These are phyloP conservation scores for Apiospora rasikravindrae DNA, from an alignment of 2,329 filamentous ascomycete genomes.

Conservation along the genomic window DNA sequence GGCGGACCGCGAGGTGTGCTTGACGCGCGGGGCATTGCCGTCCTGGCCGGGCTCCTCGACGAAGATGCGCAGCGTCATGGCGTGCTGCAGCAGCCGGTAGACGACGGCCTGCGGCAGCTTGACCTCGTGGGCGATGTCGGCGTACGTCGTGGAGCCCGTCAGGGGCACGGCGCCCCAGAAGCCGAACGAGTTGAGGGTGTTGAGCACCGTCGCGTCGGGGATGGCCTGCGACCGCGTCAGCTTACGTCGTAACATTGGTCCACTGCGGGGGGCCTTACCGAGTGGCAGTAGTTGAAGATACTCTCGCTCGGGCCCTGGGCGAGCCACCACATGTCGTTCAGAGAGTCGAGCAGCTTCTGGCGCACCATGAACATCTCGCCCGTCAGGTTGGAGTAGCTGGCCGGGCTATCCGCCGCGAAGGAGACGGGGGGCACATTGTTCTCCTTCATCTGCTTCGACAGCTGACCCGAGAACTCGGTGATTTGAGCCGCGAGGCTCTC, in stretches of 20 bases:
- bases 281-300: slow-evolving; percentile 51
- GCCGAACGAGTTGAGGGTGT: slow-evolving; percentile 56
- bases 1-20: slow-evolving; percentile 46
- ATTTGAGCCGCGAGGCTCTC: slow-evolving; percentile 51
- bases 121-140: slow-evolving; percentile 44
- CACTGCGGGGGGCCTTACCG: slow-evolving; percentile 34
- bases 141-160: slow-evolving; percentile 49
- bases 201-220: slow-evolving; percentile 50
- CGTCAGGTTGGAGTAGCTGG: slow-evolving; percentile 47
- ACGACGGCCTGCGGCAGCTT: slow-evolving; percentile 46
- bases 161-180: slow-evolving; percentile 58
- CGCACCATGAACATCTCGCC: slow-evolving; percentile 49
- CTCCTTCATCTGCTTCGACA: slow-evolving; percentile 47
- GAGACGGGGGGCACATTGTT: slow-evolving; percentile 49
- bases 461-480: slow-evolving; percentile 47
- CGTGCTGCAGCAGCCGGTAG: slow-evolving; percentile 45
- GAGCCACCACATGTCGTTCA: slow-evolving; percentile 53
- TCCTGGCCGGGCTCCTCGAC: slow-evolving; percentile 31
- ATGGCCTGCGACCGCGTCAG: slow-evolving; percentile 40
- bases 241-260: neutral
- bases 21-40: slow-evolving; percentile 31
- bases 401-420: slow-evolving; percentile 49
- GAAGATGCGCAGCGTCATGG: slow-evolving; percentile 46
- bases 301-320: slow-evolving; percentile 56
- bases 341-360: slow-evolving; percentile 49